Base-by-base conservation (phyloP, 2,329 filamentous ascomycete genomes). In the Trichoderma sp. region DNA sequence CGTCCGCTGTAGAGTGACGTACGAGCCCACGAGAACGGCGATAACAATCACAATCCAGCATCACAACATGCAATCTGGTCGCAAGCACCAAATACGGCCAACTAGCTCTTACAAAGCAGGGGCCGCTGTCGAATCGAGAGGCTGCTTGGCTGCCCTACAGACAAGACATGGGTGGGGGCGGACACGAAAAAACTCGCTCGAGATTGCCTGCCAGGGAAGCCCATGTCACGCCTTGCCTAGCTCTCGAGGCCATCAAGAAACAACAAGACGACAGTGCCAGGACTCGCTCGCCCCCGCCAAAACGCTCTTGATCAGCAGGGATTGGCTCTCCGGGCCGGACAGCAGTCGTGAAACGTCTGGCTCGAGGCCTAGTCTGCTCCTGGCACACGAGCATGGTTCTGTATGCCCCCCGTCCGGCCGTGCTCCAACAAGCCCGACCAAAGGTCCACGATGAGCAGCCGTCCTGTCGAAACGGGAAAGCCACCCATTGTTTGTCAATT, bases 341-440 rank as follows among this genome's bases (percentile, higher is more conserved):
- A 73, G 60, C 71, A 73, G 71, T 73, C 71, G 71, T 73, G 71
- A 73, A 73, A 73, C 71, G 60, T 73, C 41, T 73, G 71, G 71
- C 41, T 56, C 29, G 29, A 45, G 71, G 29, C 35, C 71, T 73
- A 65, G 71, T 64, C 71, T n/a, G 60, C n/a, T 38, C 41, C 60
- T 73, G 31, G 71, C 59, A 53, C 60, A 31, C 60, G 27, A 38
- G 24, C 60, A 73, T 65, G 60, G 24, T 35, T 35, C 9, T 35
- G 33, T 9, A 35, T 35, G 33, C 33, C 59, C 60, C 71, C 41
- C 50, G 71, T 50, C 12, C 16, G 60, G 29, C 60, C n/a, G 33
- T 65, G 69, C 59, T 65, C 29, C 60, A 73, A 27, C 69, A n/a
- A 56, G 60, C 31, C 24, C 50, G 60, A 64, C 71, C 41, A 38